Evolutionary conservation across 805 yeast genomes (phyloP).

Genomic region (Lipomyces kockii): DNA sequence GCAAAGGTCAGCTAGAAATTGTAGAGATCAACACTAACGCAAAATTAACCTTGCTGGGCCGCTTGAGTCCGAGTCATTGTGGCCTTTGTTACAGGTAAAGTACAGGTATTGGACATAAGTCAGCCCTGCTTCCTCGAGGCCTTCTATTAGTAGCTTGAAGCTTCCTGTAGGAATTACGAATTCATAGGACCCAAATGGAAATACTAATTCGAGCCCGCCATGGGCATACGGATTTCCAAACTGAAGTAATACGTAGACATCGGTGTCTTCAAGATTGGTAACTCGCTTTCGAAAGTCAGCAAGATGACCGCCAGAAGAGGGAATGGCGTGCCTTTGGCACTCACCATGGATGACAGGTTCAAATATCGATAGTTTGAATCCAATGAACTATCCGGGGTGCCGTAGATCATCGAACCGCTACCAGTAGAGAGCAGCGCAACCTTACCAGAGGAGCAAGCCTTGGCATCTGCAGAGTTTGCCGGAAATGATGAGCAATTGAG

Average conservation of each 20-base stretch:
- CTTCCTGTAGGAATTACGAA: constrained; percentile 8
- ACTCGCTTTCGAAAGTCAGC: constrained; percentile 8
- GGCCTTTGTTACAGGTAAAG: constrained; percentile 4
- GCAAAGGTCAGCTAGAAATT: not conserved
- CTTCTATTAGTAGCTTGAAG: not conserved
- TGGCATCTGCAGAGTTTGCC: not conserved
- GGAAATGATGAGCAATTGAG: constrained; percentile 8
- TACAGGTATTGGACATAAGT: not conserved
- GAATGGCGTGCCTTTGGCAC: not conserved
- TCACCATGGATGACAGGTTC: constrained; percentile 13
- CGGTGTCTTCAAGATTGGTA: constrained; percentile 5
- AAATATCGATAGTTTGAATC: constrained; percentile 10
- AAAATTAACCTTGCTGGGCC: not conserved
- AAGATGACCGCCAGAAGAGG: not conserved
- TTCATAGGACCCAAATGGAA: not conserved
- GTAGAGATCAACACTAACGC: not conserved
- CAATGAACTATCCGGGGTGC: constrained; percentile 1
- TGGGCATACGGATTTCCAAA: not conserved
- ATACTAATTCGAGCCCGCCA: not conserved
- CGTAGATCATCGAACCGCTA: constrained; percentile 4
- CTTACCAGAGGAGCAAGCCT: constrained; percentile 8
- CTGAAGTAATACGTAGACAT: not conserved
- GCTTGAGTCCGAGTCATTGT: constrained; percentile 1
- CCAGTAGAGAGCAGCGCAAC: constrained; percentile 6
- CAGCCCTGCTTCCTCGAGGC: constrained; percentile 2